Evolutionary conservation across 441 rosid species (phyloP), one percentile per base, ranked within the genome.

Genomic region (Erysimum pusillum): DNA sequence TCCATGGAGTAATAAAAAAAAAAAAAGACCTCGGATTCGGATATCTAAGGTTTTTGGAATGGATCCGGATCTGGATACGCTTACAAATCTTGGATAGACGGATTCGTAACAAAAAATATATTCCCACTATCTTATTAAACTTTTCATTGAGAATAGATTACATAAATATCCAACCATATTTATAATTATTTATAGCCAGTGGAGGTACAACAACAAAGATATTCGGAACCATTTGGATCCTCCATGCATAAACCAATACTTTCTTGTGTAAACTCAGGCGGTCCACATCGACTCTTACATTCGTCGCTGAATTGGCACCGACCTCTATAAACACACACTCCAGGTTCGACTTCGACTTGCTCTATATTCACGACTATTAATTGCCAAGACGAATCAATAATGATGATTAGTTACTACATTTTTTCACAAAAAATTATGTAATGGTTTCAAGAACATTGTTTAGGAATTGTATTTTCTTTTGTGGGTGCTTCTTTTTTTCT

Each of bases 211-310:
- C 73, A 69, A 28, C 73, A 69, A 7, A 57, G 12, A 69, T 41
- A 39, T 28, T 36, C 42, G 0, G 9, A 4, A 28, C 38, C 52
- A 15, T 3, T 0, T 8, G 12, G 10, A 39, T 28, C 17, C 3
- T 7, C 0, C 32, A 41, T 17, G 9, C 64, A 69, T 42, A 56
- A 41, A 41, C 64, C 42, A 56, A 17, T 18, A 4, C 32, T 69
- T 9, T 9, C 44, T 1, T 3, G 2, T 42, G 44, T 2, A 13
- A 57, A 57, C 32, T 31, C 44, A 31, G 63, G 54, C 6, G 56
- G 64, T 44, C 56, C 74, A 57, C 74, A 69, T 32, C 64, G 74
- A 42, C 56, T 69, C 13, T 5, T 18, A 69, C 74, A 69, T 12
- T 57, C 20, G 1, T 57, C 6, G 9, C 65, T 57, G 18, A 20